These are phyloP conservation scores for Russula ochroleuca DNA, from an alignment of 768 basidiomycete genomes.

Conservation along the genomic window DNA sequence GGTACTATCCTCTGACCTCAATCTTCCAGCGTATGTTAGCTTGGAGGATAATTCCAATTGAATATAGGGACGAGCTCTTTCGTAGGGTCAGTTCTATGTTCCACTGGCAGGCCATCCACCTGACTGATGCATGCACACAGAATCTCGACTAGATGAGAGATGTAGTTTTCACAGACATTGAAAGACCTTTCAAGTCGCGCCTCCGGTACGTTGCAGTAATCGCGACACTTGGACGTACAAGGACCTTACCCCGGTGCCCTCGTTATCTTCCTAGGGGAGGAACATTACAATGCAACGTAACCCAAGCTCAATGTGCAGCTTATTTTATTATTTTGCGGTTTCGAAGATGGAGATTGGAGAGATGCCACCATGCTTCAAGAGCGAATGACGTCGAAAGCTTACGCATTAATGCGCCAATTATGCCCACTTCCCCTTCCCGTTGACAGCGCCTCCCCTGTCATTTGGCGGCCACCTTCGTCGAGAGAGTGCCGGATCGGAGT, in stretches of 20 bases:
- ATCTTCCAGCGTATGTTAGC: not conserved
- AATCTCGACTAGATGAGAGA: not conserved
- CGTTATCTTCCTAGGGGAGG: not conserved
- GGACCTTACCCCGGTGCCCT: not conserved
- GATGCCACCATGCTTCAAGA: too few relatives aligned
- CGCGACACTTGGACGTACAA: not conserved
- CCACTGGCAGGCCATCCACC: too few relatives aligned
- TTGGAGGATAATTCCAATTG: not conserved
- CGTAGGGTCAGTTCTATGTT: not conserved
- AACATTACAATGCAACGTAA: not conserved
- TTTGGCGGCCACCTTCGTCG: not conserved
- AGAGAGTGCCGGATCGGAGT: not conserved
- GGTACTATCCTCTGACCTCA: not conserved
- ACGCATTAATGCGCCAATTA: not conserved
- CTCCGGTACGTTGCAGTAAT: not conserved
- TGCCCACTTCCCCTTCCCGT: not conserved
- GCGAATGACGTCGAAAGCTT: not conserved
- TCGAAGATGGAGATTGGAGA: not conserved
- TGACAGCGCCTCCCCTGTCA: not conserved
- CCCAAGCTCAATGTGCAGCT: not conserved
- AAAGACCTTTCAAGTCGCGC: not conserved
- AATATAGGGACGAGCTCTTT: not conserved
- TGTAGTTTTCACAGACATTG: too few relatives aligned
- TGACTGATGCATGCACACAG: not conserved
- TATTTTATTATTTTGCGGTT: not conserved